Base-by-base conservation (phyloP, 2,329 filamentous ascomycete genomes). In the Orbilia ellipsospora region DNA sequence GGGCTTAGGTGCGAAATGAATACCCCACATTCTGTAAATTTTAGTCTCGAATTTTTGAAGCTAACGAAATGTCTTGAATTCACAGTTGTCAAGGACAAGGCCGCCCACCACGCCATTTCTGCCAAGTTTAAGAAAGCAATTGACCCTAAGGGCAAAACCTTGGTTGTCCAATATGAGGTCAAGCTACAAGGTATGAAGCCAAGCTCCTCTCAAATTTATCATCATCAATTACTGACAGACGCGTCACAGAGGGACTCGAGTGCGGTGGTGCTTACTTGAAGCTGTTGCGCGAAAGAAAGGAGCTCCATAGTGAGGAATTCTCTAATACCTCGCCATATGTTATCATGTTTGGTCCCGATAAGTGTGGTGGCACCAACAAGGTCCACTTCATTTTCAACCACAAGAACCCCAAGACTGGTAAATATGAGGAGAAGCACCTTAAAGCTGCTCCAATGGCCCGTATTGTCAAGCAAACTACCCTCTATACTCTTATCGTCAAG, bases 401-500 rank as follows among this genome's bases (percentile, higher is more conserved):
- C 91, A 99, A 98, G 92, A 99, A 98, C 89, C 95, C 95, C 83
- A 97, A 97, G 92, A 97, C 93, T 55, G 94, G 94, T 86, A 93
- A 97, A 85, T 99, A 99, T 82, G 94, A 99, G 88, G 95, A 99
- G 92, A 99, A 99, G 90, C 95, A 99, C 85, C 88, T 99, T 78
- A 89, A 88, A 82, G 88, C 88, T 80, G 90, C 94, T 78, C 94
- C 95, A 77, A 87, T 90, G 73, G 94, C 94, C 82, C 91, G 90
- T 83, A 95, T 96, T 81, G 87, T 90, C 86, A 98, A 97, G 90
- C 90, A 92, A 78, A 92, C 92, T 78, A 91, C 94, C 83, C 90
- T 99, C 78, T 99, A 99, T 88, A 98, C 95, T 77, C 88, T 99
- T 80, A 93, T 97, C 80, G 92, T 99, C 82, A 92, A 94, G 84